These are phyloP conservation scores for Nemania abortiva DNA, from an alignment of 2,329 filamentous ascomycete genomes.

Conservation along the genomic window DNA sequence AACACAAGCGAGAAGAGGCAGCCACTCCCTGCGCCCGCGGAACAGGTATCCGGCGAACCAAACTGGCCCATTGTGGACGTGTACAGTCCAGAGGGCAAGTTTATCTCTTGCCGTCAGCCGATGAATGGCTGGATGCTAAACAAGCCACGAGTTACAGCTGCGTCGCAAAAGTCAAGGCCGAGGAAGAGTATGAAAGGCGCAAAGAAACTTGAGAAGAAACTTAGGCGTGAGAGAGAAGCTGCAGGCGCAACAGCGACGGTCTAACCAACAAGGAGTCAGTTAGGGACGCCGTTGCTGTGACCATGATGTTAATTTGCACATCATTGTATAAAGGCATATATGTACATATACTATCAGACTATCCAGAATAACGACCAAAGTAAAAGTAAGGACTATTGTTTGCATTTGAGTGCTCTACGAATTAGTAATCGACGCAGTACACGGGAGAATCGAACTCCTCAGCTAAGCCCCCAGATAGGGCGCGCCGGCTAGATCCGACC, in stretches of 20 bases:
- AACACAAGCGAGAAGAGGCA: constrained; percentile 29
- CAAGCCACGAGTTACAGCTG: constrained; percentile 64
- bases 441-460: too few relatives aligned
- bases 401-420: neutral
- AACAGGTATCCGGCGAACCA: constrained; percentile 47
- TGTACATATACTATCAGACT: neutral
- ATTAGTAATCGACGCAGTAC: neutral
- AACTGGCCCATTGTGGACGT: constrained; percentile 82
- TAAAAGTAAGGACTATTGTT: too few relatives aligned
- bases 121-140: constrained; percentile 78
- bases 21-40: constrained; percentile 12
- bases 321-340: neutral
- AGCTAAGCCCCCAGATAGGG: neutral
- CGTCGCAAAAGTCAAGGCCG: constrained; percentile 67
- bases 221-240: constrained; percentile 44
- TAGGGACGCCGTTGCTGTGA: constrained; percentile 4
- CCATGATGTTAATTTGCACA: constrained; percentile 17
- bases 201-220: constrained; percentile 65
- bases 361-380: neutral
- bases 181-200: constrained; percentile 76
- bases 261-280: neutral
- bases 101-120: constrained; percentile 73
- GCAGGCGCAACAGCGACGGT: neutral
- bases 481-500: constrained; percentile 16
- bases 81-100: constrained; percentile 86